Evolutionary conservation across 2,329 filamentous ascomycete species (phyloP).

Genomic region (Diaporthe ilicicola): DNA sequence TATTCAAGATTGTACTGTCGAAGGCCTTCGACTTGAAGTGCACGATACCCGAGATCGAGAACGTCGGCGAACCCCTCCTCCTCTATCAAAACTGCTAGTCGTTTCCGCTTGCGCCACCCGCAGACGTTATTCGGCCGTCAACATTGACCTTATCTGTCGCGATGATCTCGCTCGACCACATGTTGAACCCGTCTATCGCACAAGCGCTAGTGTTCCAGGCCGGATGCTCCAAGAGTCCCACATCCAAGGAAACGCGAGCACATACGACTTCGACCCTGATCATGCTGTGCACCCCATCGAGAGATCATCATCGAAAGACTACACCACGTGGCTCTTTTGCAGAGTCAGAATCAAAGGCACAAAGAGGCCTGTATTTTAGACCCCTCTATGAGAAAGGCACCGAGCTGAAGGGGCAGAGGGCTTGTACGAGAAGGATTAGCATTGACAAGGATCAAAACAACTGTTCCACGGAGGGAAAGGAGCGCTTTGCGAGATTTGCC

Average conservation of each 20-base stretch:
- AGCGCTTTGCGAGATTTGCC: neutral
- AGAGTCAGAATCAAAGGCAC: neutral
- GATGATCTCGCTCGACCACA: neutral
- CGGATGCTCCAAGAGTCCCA: neutral
- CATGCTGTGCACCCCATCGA: neutral
- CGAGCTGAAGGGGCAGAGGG: neutral
- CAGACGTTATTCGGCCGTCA: neutral
- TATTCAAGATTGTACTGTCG: conserved; percentile 99
- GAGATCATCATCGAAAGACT: neutral
- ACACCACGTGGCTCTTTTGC: neutral
- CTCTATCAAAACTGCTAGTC: conserved; percentile 77
- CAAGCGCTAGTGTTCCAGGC: neutral
- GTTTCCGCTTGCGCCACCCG: neutral
- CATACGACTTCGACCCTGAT: neutral
- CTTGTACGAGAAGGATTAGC: conserved; percentile 25
- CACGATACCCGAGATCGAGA: conserved; percentile 98
- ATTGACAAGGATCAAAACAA: neutral
- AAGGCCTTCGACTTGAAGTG: conserved; percentile 99
- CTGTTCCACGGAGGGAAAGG: neutral
- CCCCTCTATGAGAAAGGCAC: neutral
- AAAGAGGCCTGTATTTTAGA: neutral
- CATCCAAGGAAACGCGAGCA: no score
- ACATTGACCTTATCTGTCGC: neutral
- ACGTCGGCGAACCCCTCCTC: conserved; percentile 93
- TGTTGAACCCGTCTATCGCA: neutral